Evolutionary conservation across 495 filamentous ascomycete genomes (phyloP).

Genomic region (Lichenothelia convexa): DNA sequence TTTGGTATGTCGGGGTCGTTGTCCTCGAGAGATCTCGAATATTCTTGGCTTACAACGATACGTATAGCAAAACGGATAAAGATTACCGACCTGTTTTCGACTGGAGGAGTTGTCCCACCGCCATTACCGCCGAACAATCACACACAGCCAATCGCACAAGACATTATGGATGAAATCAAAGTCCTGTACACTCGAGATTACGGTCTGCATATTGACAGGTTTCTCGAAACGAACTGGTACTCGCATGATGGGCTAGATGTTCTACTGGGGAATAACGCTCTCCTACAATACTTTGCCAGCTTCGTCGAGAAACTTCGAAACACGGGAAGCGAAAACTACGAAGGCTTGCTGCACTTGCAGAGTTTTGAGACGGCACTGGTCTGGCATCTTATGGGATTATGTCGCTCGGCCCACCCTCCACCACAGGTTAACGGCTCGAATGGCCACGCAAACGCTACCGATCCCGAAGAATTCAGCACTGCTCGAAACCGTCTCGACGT

Average conservation of each 20-base stretch:
- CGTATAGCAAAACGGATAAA: slow-evolving; percentile 53
- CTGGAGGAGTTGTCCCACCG: slow-evolving; percentile 44
- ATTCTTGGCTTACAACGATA: too few species aligned
- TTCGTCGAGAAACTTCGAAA: slow-evolving; percentile 40
- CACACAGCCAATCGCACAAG: slow-evolving; percentile 26
- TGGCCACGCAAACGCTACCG: slow-evolving; percentile 22
- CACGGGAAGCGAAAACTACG: slow-evolving; percentile 25
- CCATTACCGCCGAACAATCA: slow-evolving; percentile 34
- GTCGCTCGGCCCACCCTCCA: slow-evolving; percentile 6
- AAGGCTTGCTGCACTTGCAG: slow-evolving; percentile 9
- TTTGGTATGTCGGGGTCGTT: too few species aligned
- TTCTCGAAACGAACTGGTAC: slow-evolving; percentile 80
- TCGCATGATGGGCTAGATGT: slow-evolving; percentile 30
- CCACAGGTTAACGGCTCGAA: slow-evolving; percentile 13
- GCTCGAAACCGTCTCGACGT: slow-evolving; percentile 43
- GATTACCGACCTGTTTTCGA: slow-evolving; percentile 55
- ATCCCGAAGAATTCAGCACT: slow-evolving; percentile 25
- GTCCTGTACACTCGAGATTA: slow-evolving; percentile 62
- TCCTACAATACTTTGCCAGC: slow-evolving; percentile 43
- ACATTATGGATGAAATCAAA: slow-evolving; percentile 46
- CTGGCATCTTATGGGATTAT: slow-evolving; percentile 20
- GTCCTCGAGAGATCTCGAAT: too few species aligned
- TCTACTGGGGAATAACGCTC: slow-evolving; percentile 36
- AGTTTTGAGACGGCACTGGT: slow-evolving; percentile 19
- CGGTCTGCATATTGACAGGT: slow-evolving; percentile 52